phyloP scores from a whole-genome alignment of 2,329 filamentous ascomycete genomes.

The Fusarium oligoseptatum region DNA sequence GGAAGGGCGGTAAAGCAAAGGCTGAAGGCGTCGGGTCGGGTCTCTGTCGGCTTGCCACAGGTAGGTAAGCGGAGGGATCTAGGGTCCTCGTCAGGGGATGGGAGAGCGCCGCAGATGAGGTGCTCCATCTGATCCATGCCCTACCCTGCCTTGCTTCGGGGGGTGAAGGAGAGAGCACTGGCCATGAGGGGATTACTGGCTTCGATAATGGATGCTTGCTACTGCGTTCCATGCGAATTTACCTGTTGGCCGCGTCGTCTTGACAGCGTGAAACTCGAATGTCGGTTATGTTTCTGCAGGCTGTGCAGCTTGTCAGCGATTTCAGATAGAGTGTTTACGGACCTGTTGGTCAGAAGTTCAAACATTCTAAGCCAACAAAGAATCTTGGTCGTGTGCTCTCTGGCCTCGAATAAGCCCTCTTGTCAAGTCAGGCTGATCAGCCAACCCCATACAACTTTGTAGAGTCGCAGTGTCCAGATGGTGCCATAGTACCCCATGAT shows the following conservation, averaged over 20 bases:
- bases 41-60: not conserved
- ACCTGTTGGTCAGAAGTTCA: not conserved
- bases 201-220: not conserved
- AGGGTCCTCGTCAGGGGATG: conserved; percentile 22
- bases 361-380: not conserved
- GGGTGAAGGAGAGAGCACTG: conserved; percentile 23
- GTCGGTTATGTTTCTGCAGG: not conserved
- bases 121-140: conserved; percentile 24
- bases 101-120: conserved; percentile 21
- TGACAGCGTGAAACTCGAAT: conserved; percentile 8
- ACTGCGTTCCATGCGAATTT: not conserved
- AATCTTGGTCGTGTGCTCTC: conserved; percentile 2
- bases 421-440: not conserved
- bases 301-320: conserved; percentile 15
- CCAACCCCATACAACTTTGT: not conserved
- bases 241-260: not conserved
- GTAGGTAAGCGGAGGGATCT: conserved; percentile 27
- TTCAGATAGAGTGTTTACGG: conserved; percentile 13
- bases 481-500: conserved; percentile 34
- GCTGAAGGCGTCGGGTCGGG: not conserved
- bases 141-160: conserved; percentile 3
- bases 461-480: conserved; percentile 21
- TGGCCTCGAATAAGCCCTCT: not conserved
- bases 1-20: conserved; percentile 6
- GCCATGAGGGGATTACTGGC: conserved; percentile 36